A percentile compares a stretch with the other conserved stretches of the same genome.
These are phyloP conservation scores for Lasiodiplodia sp. DNA, from an alignment of 2,329 filamentous ascomycete species.

Conservation along the genomic window DNA sequence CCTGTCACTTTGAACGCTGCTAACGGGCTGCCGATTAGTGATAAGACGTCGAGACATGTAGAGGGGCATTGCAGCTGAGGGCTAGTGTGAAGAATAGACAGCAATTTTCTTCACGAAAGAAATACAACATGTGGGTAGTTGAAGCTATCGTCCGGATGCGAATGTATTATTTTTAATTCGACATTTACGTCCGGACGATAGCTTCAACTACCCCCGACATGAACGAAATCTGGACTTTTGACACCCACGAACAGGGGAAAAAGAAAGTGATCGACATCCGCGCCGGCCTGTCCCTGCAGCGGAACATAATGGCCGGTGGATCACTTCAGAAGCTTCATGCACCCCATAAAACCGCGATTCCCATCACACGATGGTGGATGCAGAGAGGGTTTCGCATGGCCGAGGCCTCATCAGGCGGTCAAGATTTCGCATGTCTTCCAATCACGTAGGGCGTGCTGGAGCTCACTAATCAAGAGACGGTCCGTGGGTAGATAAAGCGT, in stretches of 20 bases:
- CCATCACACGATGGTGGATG: not conserved
- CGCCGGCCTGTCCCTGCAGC: not conserved
- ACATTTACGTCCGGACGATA: too few relatives aligned
- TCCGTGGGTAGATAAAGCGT: constrained; percentile 15
- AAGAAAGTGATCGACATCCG: not conserved
- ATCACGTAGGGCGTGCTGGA: not conserved
- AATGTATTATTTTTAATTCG: too few relatives aligned
- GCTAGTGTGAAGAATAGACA: too few relatives aligned
- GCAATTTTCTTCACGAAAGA: too few relatives aligned
- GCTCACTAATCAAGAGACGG: not conserved
- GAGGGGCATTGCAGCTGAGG: not conserved
- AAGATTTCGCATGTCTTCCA: not conserved
- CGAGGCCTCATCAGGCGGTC: not conserved
- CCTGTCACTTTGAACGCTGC: not conserved
- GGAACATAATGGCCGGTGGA: not conserved
- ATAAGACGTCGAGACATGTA: not conserved
- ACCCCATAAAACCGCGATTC: not conserved
- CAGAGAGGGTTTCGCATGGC: not conserved
- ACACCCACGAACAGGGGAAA: not conserved
- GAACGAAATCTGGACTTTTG: too few relatives aligned
- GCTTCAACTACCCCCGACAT: too few relatives aligned
- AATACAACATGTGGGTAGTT: too few relatives aligned
- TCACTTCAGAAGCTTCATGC: not conserved
- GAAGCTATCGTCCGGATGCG: too few relatives aligned
- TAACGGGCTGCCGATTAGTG: not conserved